Base-by-base conservation (phyloP, 345 rosid species). In the Hypericum perforatum region DNA sequence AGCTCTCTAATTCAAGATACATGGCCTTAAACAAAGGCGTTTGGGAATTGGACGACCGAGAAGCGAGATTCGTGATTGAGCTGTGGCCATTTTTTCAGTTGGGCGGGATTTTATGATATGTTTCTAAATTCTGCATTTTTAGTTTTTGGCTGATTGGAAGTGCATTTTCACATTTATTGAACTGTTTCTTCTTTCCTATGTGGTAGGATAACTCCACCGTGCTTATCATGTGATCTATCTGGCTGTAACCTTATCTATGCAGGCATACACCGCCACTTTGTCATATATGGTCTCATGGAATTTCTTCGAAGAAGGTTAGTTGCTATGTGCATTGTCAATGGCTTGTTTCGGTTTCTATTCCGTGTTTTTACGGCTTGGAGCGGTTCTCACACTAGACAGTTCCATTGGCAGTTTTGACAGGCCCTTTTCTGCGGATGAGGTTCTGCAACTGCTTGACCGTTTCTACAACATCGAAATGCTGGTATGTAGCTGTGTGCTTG, bases 181-280 rank as follows among this genome's bases (percentile, higher is more conserved):
- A 1, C 32, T 22, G 32, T 1, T 22, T 22, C 4, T 22, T 22
- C 2, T 22, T 22, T 22, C 32, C 32, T 22, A 22, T 22, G 32
- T 22, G 32, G 32, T 22, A 22, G 32, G 2, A 22, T 22, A 4
- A 22, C 32, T 22, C 4, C 32, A 4, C 32, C 32, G 4, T 22
- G 32, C 1, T 22, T 4, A 50, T 43, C 14, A 38, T 39, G 49
- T 41, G 12, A 16, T 57, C 11, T 49, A 7, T 55, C 7, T 9
- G 7, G 46, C 16, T 8, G 32, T 45, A 15, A 32, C 41, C 43
- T 36, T 47, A 46, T 54, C 55, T 38, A 9, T 60, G 74, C 82
- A 89, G 98, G 98, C 59, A 71, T 89, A 46, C 99, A 86, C 70
- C 89, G 91, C 36, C 97, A 92, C 69, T 89, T 92, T 69, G 85